Conservation (phyloP, 768 basidiomycete species). For the Pluteus cervinus region DNA sequence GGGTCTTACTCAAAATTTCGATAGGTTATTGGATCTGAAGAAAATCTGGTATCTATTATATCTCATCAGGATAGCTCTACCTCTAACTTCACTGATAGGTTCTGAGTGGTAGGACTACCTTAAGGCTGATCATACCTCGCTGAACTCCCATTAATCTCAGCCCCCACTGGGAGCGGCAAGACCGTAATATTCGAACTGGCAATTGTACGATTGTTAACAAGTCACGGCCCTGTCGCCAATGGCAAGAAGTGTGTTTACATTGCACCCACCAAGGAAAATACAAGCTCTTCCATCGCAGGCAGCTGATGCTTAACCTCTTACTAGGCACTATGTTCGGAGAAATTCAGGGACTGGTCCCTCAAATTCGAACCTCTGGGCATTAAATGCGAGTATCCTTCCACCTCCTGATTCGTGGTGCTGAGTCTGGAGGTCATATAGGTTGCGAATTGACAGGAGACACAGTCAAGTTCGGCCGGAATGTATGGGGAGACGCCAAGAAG, state of each 20-base stretch:
- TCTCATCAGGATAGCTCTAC: not conserved
- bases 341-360: slow-evolving; percentile 72
- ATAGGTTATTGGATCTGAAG: slow-evolving; percentile 52
- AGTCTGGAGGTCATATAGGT: slow-evolving; percentile 36
- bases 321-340: slow-evolving; percentile 85
- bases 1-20: not conserved
- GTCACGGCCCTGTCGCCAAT: slow-evolving; percentile 29
- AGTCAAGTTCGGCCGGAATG: slow-evolving; percentile 51
- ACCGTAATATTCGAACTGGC: slow-evolving; percentile 92
- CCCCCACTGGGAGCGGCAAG: slow-evolving; percentile 95
- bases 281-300: not conserved
- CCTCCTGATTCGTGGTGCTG: not conserved
- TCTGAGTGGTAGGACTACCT: slow-evolving; percentile 49
- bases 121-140: slow-evolving; percentile 5
- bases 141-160: slow-evolving; percentile 30
- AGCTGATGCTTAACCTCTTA: slow-evolving; percentile 2
- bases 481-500: slow-evolving; percentile 69
- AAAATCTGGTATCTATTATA: slow-evolving; percentile 52
- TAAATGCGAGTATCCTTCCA: slow-evolving; percentile 48
- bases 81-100: slow-evolving; percentile 38
- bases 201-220: slow-evolving; percentile 74
- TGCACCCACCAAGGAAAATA: slow-evolving; percentile 79
- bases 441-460: slow-evolving; percentile 94
- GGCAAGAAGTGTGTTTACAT: slow-evolving; percentile 79
- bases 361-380: slow-evolving; percentile 77